Conservation (phyloP, 2,329 filamentous ascomycete genomes). For the Microcyclosporella mali region DNA sequence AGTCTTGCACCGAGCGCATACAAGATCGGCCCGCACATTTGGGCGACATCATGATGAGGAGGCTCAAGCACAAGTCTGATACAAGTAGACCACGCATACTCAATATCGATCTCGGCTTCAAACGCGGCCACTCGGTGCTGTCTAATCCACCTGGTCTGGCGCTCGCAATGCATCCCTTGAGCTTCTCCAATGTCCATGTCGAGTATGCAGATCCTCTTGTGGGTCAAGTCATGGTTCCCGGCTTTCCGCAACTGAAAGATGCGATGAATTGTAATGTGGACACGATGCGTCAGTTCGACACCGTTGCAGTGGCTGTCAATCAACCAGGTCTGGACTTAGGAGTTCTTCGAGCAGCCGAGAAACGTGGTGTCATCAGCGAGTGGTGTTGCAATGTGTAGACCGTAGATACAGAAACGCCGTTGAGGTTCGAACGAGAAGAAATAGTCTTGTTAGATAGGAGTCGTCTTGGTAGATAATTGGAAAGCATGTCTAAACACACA, state of each 20-base stretch:
- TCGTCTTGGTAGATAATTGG: no score
- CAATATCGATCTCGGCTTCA: constrained; percentile 8
- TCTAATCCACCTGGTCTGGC: constrained; percentile 6
- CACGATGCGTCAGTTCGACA: constrained; percentile 1
- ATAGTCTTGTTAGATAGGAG: no score
- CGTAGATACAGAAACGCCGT: no score
- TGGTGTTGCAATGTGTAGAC: constrained; percentile 3
- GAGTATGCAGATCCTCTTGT: constrained; percentile 8
- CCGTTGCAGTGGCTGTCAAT: constrained; percentile 4
- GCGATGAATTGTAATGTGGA: background rate
- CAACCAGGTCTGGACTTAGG: constrained; percentile 2
- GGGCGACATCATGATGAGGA: constrained; percentile 34
- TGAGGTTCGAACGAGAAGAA: no score
- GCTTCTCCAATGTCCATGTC: constrained; percentile 4
- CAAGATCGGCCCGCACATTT: constrained; percentile 38
- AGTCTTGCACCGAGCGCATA: constrained; percentile 42
- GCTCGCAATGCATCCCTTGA: constrained; percentile 5
- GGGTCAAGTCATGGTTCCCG: background rate
- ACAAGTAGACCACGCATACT: constrained; percentile 1
- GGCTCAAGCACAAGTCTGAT: background rate
- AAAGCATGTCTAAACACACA: no score
- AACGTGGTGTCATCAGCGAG: constrained; percentile 1
- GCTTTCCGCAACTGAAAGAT: constrained; percentile 1
- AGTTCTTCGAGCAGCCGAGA: background rate
- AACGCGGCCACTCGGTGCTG: constrained; percentile 7